Percentiles rank a stretch among this genome's conserved stretches.
Evolutionary conservation across 495 filamentous ascomycete species (phyloP).

Genomic region (Copromyces sp.): DNA sequence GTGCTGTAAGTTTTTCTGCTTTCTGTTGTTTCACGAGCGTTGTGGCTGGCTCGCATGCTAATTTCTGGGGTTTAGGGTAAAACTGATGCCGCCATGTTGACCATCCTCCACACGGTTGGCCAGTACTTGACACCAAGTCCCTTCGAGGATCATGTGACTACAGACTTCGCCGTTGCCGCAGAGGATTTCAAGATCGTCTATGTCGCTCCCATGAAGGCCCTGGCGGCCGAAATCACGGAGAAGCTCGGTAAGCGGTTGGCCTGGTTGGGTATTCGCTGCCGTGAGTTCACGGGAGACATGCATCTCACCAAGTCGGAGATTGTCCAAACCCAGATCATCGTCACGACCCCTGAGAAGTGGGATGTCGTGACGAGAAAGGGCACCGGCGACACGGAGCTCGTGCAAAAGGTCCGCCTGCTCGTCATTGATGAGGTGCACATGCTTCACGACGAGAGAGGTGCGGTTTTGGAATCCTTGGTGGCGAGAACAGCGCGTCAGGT

Average conservation of each 20-base stretch:
- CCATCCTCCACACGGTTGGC: constrained; percentile 77
- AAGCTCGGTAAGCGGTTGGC: constrained; percentile 90
- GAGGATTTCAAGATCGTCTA: constrained; percentile 98
- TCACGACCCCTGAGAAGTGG: constrained; percentile 99
- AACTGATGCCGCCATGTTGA: constrained; percentile 96
- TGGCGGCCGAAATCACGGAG: constrained; percentile 91
- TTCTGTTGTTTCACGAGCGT: neutral
- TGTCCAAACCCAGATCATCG: constrained; percentile 90
- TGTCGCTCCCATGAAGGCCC: constrained; percentile 95
- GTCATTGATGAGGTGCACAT: constrained; percentile 99
- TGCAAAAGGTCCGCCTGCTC: constrained; percentile 90
- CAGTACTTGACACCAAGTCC: constrained; percentile 78
- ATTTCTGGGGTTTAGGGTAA: constrained; percentile 49
- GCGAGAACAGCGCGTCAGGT: constrained; percentile 92
- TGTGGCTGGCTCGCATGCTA: neutral
- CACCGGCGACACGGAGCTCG: constrained; percentile 91
- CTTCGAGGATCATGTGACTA: constrained; percentile 57
- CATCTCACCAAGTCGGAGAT: constrained; percentile 97
- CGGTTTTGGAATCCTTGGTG: constrained; percentile 89
- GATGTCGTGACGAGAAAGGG: constrained; percentile 96
- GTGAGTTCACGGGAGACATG: constrained; percentile 96
- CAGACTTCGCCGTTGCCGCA: constrained; percentile 63
- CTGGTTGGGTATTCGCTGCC: constrained; percentile 81
- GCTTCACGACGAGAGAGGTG: constrained; percentile 95
- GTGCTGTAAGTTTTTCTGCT: constrained; percentile 48